A percentile compares a stretch with the other conserved stretches of the same genome.
These are phyloP conservation scores for Ilyonectria destructans DNA, from an alignment of 2,329 filamentous ascomycete genomes.

Conservation along the genomic window DNA sequence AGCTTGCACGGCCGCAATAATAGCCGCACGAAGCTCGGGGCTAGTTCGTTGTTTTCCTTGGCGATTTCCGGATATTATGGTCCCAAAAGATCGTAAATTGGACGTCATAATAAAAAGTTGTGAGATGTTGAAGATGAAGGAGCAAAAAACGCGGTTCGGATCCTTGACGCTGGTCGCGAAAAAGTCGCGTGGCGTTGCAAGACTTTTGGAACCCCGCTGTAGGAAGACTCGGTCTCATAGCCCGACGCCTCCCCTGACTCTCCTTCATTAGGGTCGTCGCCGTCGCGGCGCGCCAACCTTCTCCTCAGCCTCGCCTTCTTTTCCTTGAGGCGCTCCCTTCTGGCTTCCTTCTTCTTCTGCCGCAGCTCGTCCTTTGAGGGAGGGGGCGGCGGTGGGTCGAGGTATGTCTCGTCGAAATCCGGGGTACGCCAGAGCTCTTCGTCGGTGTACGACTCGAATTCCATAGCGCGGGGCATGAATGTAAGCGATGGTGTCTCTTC, in stretches of 20 bases:
- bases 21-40: too few species aligned
- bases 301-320: constrained; percentile 19
- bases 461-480: constrained; percentile 51
- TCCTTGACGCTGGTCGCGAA: too few species aligned
- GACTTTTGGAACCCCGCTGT: too few species aligned
- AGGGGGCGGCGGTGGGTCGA: constrained; percentile 46
- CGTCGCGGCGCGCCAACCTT: neutral
- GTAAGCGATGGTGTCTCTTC: constrained; percentile 45
- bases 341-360: constrained; percentile 35
- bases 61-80: too few species aligned
- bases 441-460: constrained; percentile 49
- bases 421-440: constrained; percentile 49
- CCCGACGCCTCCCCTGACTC: neutral
- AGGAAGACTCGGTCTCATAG: constrained; percentile 34
- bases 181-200: too few species aligned
- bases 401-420: constrained; percentile 45
- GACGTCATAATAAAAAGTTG: too few species aligned
- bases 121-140: too few species aligned
- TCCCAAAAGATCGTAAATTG: too few species aligned
- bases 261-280: neutral
- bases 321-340: constrained; percentile 25
- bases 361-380: constrained; percentile 36
- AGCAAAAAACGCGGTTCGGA: too few species aligned
- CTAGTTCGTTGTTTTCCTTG: too few species aligned
- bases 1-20: too few species aligned